These are phyloP conservation scores for Hypoxylon sp. DNA, from an alignment of 2,329 filamentous ascomycete species.

Conservation along the genomic window DNA sequence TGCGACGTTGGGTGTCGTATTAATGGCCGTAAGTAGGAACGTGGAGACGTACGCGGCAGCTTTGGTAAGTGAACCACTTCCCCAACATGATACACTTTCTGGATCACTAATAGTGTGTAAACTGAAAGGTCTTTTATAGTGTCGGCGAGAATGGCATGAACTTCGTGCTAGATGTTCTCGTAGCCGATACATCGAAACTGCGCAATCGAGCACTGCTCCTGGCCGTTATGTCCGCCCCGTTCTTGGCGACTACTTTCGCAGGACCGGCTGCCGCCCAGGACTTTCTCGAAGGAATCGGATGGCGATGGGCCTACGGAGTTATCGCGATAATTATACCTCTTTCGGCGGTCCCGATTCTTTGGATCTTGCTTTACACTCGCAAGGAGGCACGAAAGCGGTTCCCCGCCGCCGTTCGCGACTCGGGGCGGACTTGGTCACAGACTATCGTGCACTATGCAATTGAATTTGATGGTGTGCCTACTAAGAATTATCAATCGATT, in stretches of 20 bases:
- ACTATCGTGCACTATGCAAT: conserved; percentile 55
- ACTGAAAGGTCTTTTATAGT: conserved; percentile 70
- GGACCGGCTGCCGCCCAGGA: conserved; percentile 67
- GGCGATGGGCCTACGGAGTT: conserved; percentile 73
- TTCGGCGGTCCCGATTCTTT: conserved; percentile 69
- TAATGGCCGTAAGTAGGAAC: conserved; percentile 71
- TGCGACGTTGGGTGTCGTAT: conserved; percentile 65
- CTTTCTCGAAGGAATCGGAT: conserved; percentile 66
- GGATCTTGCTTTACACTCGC: conserved; percentile 68
- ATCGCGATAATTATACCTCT: conserved; percentile 72
- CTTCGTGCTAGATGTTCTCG: conserved; percentile 73
- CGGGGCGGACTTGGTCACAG: conserved; percentile 17
- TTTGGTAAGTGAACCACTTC: neutral
- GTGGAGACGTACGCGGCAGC: conserved; percentile 64
- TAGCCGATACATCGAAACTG: conserved; percentile 74
- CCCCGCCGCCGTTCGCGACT: conserved; percentile 50
- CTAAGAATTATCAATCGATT: neutral
- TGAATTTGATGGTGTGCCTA: conserved; percentile 50
- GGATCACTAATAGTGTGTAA: neutral
- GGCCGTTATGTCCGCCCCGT: conserved; percentile 71
- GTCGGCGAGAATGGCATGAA: conserved; percentile 70
- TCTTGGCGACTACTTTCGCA: conserved; percentile 72
- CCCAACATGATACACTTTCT: neutral
- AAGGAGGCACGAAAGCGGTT: conserved; percentile 62
- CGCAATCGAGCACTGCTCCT: conserved; percentile 73